Conservation (phyloP, 2,329 filamentous ascomycete genomes). For the Fusarium brachygibbosum region DNA sequence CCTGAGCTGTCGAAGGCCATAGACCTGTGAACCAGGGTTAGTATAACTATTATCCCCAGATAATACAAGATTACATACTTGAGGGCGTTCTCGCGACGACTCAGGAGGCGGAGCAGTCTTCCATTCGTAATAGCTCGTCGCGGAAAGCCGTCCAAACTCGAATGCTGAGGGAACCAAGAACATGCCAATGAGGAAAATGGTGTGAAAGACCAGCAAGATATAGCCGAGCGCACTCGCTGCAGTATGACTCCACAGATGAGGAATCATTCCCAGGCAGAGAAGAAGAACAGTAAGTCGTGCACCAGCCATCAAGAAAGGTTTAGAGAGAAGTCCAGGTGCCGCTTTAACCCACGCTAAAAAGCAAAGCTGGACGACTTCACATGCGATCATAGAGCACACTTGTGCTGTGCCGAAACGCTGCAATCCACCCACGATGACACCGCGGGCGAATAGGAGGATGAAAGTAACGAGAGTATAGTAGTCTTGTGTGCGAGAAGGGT, state of each 20-base stretch:
- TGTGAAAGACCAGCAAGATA: slow-evolving; percentile 74
- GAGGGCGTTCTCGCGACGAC: slow-evolving; percentile 20
- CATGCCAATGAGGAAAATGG: slow-evolving; percentile 59
- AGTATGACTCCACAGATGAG: slow-evolving; percentile 72
- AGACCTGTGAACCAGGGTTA: slow-evolving; percentile 65
- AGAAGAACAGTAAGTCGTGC: slow-evolving; percentile 37
- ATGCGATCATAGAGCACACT: slow-evolving; percentile 28
- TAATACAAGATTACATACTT: slow-evolving; percentile 14
- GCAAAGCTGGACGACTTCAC: slow-evolving; percentile 32
- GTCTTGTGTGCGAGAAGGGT: slow-evolving; percentile 62
- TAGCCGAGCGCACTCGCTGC: slow-evolving; percentile 79
- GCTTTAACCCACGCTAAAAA: slow-evolving; percentile 68
- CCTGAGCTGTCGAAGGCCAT: slow-evolving; percentile 49
- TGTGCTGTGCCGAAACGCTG: slow-evolving; percentile 32
- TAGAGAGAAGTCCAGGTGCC: slow-evolving; percentile 57
- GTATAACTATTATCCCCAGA: not conserved
- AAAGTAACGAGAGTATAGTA: slow-evolving; percentile 51
- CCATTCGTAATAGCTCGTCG: not conserved
- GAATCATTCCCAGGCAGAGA: slow-evolving; percentile 61
- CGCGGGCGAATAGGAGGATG: slow-evolving; percentile 32
- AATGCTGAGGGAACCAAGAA: slow-evolving; percentile 38
- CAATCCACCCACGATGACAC: slow-evolving; percentile 32
- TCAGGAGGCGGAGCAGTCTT: not conserved
- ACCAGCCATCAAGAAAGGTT: slow-evolving; percentile 3
- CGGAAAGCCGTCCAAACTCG: slow-evolving; percentile 22